Evolutionary conservation across 805 yeast genomes (phyloP).

Genomic region (Zygosaccharomyces lentus): DNA sequence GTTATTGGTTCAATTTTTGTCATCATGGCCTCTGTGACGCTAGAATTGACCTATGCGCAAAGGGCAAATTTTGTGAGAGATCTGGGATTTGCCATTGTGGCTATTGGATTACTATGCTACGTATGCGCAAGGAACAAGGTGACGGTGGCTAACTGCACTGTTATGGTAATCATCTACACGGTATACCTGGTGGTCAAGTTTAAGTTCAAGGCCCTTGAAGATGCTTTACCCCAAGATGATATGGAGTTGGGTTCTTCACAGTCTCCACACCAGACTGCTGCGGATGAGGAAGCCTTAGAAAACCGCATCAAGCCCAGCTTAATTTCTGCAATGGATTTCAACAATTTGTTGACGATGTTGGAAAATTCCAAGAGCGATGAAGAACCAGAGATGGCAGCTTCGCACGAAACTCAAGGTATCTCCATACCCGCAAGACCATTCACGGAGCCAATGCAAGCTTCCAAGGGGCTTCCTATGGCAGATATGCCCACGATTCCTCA

Average conservation of each 20-base stretch:
- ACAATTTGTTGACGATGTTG: conserved; percentile 24
- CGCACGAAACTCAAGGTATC: neutral
- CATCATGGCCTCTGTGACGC: conserved; percentile 22
- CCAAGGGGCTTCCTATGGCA: neutral
- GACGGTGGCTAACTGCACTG: conserved; percentile 25
- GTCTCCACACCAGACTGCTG: conserved; percentile 5
- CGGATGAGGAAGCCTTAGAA: conserved; percentile 8
- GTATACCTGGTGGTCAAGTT: conserved; percentile 22
- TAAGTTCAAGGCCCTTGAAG: conserved; percentile 5
- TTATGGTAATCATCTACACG: conserved; percentile 27
- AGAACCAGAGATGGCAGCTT: conserved; percentile 11
- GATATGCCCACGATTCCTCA: conserved; percentile 7
- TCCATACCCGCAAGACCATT: conserved; percentile 12
- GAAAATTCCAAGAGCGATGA: conserved; percentile 19
- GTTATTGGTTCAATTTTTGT: conserved; percentile 34
- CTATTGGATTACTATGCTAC: conserved; percentile 26
- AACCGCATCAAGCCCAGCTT: conserved; percentile 28
- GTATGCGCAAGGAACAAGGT: conserved; percentile 24
- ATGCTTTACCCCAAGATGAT: conserved; percentile 2
- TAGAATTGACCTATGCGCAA: conserved; percentile 20
- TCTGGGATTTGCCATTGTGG: conserved; percentile 23
- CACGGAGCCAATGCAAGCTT: conserved; percentile 17
- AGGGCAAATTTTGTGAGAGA: conserved; percentile 24
- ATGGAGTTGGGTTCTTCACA: conserved; percentile 3
- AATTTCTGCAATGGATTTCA: conserved; percentile 32